These are phyloP conservation scores for Tylopilus vinaceipallidus DNA, from an alignment of 768 basidiomycete species.

Conservation along the genomic window DNA sequence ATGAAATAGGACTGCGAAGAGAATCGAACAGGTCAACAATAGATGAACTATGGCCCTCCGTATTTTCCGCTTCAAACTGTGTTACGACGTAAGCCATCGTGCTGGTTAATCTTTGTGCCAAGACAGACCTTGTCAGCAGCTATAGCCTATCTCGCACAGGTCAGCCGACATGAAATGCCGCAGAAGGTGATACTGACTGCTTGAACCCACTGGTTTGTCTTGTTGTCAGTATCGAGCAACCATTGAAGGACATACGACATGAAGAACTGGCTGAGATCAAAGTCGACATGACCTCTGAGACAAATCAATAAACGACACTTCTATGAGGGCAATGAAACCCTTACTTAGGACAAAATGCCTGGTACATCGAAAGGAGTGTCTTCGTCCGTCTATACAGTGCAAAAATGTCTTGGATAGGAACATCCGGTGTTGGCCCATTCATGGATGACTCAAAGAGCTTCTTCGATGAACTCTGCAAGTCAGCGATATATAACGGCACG, in stretches of 20 bases:
- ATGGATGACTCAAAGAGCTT: slow-evolving; percentile 77
- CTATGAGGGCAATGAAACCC: slow-evolving; percentile 25
- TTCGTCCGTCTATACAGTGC: slow-evolving; percentile 78
- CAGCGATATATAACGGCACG: slow-evolving; percentile 63
- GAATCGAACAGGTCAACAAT: slow-evolving; percentile 97
- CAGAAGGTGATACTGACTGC: slow-evolving; percentile 56
- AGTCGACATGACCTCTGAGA: slow-evolving; percentile 53
- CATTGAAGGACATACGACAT: slow-evolving; percentile 86
- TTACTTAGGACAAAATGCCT: slow-evolving; percentile 78
- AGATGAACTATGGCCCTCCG: slow-evolving; percentile 90
- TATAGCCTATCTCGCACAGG: slow-evolving; percentile 56
- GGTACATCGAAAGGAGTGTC: slow-evolving; percentile 73
- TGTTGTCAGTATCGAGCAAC: slow-evolving; percentile 84
- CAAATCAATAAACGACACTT: not conserved
- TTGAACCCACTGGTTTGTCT: slow-evolving; percentile 93
- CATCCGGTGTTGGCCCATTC: slow-evolving; percentile 84
- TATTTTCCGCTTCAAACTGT: slow-evolving; percentile 78
- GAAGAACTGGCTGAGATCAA: slow-evolving; percentile 77
- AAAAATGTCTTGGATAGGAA: slow-evolving; percentile 89
- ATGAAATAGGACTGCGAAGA: slow-evolving; percentile 83
- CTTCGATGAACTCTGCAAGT: slow-evolving; percentile 68
- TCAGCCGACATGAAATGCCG: slow-evolving; percentile 6
- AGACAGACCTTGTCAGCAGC: slow-evolving; percentile 70
- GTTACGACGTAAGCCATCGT: slow-evolving; percentile 1
- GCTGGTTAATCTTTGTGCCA: not conserved